A percentile compares a stretch with the other conserved stretches of the same genome.
Evolutionary conservation across 2,329 filamentous ascomycete species (phyloP).

Genomic region (Incumbomyces delicatus): DNA sequence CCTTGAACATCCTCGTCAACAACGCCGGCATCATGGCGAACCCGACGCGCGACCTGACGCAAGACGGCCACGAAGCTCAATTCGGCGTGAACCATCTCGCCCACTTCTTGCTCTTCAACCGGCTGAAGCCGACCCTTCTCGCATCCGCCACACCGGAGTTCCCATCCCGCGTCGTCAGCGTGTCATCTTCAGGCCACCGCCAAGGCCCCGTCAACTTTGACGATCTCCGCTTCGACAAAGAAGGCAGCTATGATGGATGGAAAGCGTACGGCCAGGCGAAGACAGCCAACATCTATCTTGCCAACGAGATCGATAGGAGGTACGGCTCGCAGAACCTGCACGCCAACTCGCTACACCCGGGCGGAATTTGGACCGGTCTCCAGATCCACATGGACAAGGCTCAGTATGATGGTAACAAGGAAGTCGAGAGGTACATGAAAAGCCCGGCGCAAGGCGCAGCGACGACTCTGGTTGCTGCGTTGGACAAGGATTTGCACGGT

Average conservation of each 20-base stretch:
- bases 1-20: slow-evolving; percentile 10
- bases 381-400: neutral
- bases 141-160: slow-evolving; percentile 29
- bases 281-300: slow-evolving; percentile 42
- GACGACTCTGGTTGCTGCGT: slow-evolving; percentile 23
- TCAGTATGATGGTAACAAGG: neutral
- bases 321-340: slow-evolving; percentile 36
- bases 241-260: slow-evolving; percentile 27
- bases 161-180: slow-evolving; percentile 38
- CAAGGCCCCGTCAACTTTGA: slow-evolving; percentile 22
- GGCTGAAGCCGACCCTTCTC: slow-evolving; percentile 38
- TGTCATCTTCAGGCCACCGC: slow-evolving; percentile 38
- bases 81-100: slow-evolving; percentile 27
- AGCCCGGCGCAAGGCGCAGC: slow-evolving; percentile 29
- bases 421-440: slow-evolving; percentile 22
- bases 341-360: slow-evolving; percentile 38
- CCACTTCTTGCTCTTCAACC: slow-evolving; percentile 44
- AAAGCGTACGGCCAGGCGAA: slow-evolving; percentile 42
- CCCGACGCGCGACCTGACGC: slow-evolving; percentile 18
- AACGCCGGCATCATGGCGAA: slow-evolving; percentile 13
- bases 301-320: slow-evolving; percentile 42
- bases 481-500: slow-evolving; percentile 22
- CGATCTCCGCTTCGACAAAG: slow-evolving; percentile 32
- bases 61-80: slow-evolving; percentile 41
- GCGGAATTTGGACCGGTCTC: slow-evolving; percentile 27